Evolutionary conservation across 1,139 yeast species (phyloP), one percentile per base, ranked within the genome.

Genomic region (Geotrichum restrictum): DNA sequence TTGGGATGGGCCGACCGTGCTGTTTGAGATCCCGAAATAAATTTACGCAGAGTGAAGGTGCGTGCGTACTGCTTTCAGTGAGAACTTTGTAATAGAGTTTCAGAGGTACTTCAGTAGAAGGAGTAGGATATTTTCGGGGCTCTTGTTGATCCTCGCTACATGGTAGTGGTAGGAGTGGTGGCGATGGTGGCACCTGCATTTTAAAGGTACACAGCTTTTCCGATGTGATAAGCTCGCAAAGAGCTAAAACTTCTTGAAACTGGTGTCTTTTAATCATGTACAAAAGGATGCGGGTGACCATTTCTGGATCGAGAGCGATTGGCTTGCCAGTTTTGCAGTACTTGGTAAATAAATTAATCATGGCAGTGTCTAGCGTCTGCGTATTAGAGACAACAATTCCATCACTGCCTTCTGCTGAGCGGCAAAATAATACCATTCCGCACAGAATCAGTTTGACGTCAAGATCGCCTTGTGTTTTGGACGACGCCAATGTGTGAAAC

Each of bases 21-120:
- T 45, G 54, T 14, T 29, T 40, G 33, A 61, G 54, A 62, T 62
- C 59, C n/a, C 31, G 27, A 13, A 36, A 34, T 6, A 47, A 16
- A 13, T 22, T 13, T 14, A 18, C 14, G 14, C 48, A 19, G 13
- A 47, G 19, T 7, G 19, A 16, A 5, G 54, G 54, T 7, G 41
- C 36, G 24, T 51, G 48, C n/a, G n/a, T n/a, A 18, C 48, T 43
- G 5, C 51, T 27, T n/a, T 42, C 45, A 6, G 19, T 36, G 13
- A 51, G 39, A 10, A 51, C 45, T 10, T 36, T 14, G 40, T 46
- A 51, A 21, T 51, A 51, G n/a, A 46, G 36, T n/a, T 14, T 19
- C 3, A 51, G 29, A 11, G 51, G 48, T 3, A 51, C 32, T n/a
- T 34, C 13, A 27, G 29, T 16, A 16, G 10, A 2, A n/a, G n/a